A percentile compares a stretch with the other conserved stretches of the same genome.
These are phyloP conservation scores for Caryopteris hybrid DNA, from an alignment of 305 asterid genomes.

Conservation along the genomic window DNA sequence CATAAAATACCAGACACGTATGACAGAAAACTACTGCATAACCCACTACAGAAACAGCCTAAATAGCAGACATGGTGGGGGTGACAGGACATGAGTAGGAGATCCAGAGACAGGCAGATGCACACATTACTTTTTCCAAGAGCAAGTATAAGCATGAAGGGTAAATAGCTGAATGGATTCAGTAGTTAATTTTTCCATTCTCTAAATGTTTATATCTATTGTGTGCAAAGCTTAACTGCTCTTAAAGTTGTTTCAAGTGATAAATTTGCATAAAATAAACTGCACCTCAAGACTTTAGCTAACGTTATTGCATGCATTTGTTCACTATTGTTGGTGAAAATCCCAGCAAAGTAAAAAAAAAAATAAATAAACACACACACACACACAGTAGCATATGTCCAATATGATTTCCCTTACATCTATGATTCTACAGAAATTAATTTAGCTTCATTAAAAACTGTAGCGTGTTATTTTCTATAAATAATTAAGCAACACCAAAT, in stretches of 20 bases:
- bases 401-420: neutral
- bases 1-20: neutral
- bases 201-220: neutral
- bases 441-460: neutral
- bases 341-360: neutral
- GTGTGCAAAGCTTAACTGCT: neutral
- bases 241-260: neutral
- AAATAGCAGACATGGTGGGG: neutral
- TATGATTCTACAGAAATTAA: neutral
- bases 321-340: neutral
- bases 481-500: neutral
- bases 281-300: no score
- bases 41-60: slow-evolving; percentile 5
- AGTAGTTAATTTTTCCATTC: neutral
- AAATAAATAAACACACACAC: no score
- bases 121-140: neutral
- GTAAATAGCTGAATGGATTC: neutral
- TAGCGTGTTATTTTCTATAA: neutral
- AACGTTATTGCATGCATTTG: neutral
- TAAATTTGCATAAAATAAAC: neutral
- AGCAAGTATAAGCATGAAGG: neutral
- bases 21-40: neutral
- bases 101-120: neutral
- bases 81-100: neutral
- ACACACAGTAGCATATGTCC: neutral